Evolutionary conservation across 495 filamentous ascomycete genomes (phyloP).

Genomic region (Penicillium verhagenii): DNA sequence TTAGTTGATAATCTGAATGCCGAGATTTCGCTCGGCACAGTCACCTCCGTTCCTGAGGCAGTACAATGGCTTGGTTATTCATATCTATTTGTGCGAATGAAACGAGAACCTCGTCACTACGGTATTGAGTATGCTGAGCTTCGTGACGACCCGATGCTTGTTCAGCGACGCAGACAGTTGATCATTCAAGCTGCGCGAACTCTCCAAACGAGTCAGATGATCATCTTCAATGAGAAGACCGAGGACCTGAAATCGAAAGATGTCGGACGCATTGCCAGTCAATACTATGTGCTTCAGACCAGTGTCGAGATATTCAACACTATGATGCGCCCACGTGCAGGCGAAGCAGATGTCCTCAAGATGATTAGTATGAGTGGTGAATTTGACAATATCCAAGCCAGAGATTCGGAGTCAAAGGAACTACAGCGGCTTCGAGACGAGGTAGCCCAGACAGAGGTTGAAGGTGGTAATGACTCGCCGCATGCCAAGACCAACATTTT

Average conservation of each 20-base stretch:
- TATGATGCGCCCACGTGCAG: conserved; percentile 76
- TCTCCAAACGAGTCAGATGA: conserved; percentile 93
- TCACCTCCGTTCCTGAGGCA: conserved; percentile 90
- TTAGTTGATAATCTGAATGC: conserved; percentile 97
- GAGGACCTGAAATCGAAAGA: conserved; percentile 91
- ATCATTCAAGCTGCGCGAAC: conserved; percentile 83
- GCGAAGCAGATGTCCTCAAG: conserved; percentile 83
- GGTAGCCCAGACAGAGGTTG: conserved; percentile 67
- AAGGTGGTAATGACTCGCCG: conserved; percentile 70
- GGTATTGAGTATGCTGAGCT: conserved; percentile 96
- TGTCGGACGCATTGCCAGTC: conserved; percentile 92
- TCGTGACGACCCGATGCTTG: conserved; percentile 78
- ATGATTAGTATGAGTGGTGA: conserved; percentile 97
- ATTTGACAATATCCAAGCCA: conserved; percentile 92
- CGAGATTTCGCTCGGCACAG: conserved; percentile 89
- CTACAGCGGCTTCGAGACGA: conserved; percentile 64
- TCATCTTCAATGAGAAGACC: conserved; percentile 92
- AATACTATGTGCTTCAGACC: conserved; percentile 90
- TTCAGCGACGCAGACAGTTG: conserved; percentile 76
- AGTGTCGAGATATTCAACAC: conserved; percentile 95
- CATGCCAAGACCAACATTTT: conserved; percentile 95
- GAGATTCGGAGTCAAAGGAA: conserved; percentile 84
- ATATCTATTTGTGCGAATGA: conserved; percentile 95
- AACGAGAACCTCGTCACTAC: conserved; percentile 84
- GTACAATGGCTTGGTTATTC: conserved; percentile 98